Percentiles rank a stretch among this genome's conserved stretches.
Conservation (phyloP, 345 rosid genomes). For the Euphorbia peplus region DNA sequence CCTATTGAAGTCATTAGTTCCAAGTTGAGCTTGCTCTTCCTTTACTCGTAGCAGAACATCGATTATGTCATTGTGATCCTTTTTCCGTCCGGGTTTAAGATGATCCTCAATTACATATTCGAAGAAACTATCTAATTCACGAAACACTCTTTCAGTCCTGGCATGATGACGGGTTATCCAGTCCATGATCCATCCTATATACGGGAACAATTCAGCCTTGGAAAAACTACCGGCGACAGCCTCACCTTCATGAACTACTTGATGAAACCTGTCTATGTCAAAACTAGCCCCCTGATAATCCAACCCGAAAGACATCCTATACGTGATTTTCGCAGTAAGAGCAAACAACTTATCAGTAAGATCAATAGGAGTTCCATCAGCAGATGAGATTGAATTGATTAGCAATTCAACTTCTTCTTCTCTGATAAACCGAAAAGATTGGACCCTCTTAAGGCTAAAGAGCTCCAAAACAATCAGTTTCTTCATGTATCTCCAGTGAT, state of each 20-base stretch:
- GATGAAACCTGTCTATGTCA: conserved; percentile 25
- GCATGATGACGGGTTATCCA: conserved; percentile 31
- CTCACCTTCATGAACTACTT: conserved; percentile 29
- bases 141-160: conserved; percentile 36
- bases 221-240: conserved; percentile 30
- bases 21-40: conserved; percentile 10
- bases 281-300: conserved; percentile 16
- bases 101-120: conserved; percentile 38
- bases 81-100: conserved; percentile 27
- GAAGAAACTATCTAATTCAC: conserved; percentile 36
- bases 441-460: conserved; percentile 23
- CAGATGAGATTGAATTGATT: conserved; percentile 5
- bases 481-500: conserved; percentile 21
- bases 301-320: conserved; percentile 12
- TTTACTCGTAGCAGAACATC: conserved; percentile 25
- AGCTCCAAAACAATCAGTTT: conserved; percentile 12
- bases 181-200: conserved; percentile 38
- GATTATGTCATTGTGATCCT: conserved; percentile 18
- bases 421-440: conserved; percentile 12
- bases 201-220: conserved; percentile 39
- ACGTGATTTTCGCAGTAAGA: conserved; percentile 10
- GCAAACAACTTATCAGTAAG: conserved; percentile 8
- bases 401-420: conserved; percentile 7
- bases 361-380: conserved; percentile 4
- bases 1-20: conserved; percentile 4